These are phyloP conservation scores for Solanum habrochaites DNA, from an alignment of 257 asterid species.

Conservation along the genomic window DNA sequence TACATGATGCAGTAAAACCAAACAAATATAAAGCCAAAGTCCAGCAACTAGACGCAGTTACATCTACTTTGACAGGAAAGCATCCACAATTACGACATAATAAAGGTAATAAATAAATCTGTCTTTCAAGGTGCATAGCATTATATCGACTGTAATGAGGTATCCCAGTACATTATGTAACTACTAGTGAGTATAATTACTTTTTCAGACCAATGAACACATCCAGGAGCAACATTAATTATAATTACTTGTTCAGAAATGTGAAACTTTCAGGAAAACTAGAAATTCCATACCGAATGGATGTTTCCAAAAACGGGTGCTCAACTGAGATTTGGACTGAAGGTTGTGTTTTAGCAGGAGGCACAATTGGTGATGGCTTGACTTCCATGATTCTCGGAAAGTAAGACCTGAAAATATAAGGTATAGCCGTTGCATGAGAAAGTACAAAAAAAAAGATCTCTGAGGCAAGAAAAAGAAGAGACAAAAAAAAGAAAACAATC, in stretches of 20 bases:
- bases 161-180: background rate
- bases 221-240: background rate
- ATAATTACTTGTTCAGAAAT: background rate
- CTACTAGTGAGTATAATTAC: background rate
- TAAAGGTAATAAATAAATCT: background rate
- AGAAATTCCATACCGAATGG: conserved; percentile 23
- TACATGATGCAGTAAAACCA: background rate
- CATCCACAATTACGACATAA: too few relatives aligned
- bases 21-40: background rate
- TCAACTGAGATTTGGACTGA: background rate
- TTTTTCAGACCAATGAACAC: background rate
- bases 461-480: background rate
- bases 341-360: conserved; percentile 6
- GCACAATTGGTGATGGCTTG: background rate
- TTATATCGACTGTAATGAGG: background rate
- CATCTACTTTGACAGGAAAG: background rate
- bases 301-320: background rate
- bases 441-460: background rate
- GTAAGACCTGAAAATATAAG: conserved; percentile 5
- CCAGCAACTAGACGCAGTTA: background rate
- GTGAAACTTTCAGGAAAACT: conserved; percentile 18
- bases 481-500: background rate
- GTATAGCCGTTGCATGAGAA: background rate
- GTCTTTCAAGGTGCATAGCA: background rate
- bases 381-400: background rate